Base-by-base conservation (phyloP, 1,284 basidiomycete species). In the Ustanciosporium gigantosporum region DNA sequence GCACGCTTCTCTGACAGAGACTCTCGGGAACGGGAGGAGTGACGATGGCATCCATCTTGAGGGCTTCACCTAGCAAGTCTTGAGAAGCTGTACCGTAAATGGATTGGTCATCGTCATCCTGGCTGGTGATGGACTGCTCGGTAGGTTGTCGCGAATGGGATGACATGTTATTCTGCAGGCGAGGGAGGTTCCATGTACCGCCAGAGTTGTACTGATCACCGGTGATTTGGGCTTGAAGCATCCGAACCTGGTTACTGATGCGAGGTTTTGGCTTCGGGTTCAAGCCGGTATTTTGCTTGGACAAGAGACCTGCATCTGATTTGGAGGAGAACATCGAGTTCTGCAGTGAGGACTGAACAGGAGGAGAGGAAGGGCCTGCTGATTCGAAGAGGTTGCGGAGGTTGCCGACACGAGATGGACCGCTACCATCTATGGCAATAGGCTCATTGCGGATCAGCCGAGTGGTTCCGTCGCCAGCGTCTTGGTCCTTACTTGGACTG, bases 151-250 rank as follows among this genome's bases (percentile, higher is more conserved):
- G 21, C 8, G 32, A 9, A 9, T 34, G 32, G 32, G 32, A 9
- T 8, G 32, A 19, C 8, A 19, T 17, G 8, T 8, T 8, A 17
- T 17, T 8, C 32, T 35, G 32, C 14, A 35, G 20, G 11, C 17
- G 32, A 35, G 14, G 14, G 14, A 35, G 9, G 36, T 37, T 37
- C 36, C 19, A 23, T 9, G 9, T 9, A 19, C 20, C 50, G 7
- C 46, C 51, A 7, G 49, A 36, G 19, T 61, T 32, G 36, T 49
- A 46, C 5, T 48, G 50, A 19, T 65, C 61, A 24, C 61, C 61
- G 24, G 61, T 65, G 61, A 65, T 58, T 36, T 65, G 61, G 8
- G 61, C 50, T 17, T 65, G 61, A 15, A 65, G 50, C 55, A 58
- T 65, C n/a, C 55, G 58, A 11, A 58, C 55, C 21, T 57, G 48